A percentile compares a stretch with the other conserved stretches of the same genome.
phyloP scores from a whole-genome alignment of 192 early-diverging fungal genomes.

The Spizellomyces punctatus region DNA sequence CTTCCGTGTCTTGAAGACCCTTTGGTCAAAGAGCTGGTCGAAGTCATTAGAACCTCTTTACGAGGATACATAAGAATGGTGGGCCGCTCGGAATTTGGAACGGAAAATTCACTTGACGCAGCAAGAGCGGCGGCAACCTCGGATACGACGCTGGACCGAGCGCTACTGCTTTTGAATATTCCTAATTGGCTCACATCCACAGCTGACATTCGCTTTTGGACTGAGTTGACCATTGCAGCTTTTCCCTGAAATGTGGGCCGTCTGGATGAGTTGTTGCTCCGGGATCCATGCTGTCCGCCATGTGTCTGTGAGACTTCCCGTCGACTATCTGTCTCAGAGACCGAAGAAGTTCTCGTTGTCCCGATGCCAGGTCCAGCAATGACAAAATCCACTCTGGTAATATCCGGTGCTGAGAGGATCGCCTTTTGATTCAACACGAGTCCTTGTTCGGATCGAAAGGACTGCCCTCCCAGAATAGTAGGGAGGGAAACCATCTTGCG shows the following conservation, averaged over 20 bases:
- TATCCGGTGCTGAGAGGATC: constrained; percentile 19
- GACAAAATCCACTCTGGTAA: constrained; percentile 25
- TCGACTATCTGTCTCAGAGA: constrained; percentile 5
- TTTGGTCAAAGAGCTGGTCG: constrained; percentile 16
- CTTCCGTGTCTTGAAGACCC: constrained; percentile 13
- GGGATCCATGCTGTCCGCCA: not conserved
- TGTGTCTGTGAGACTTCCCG: not conserved
- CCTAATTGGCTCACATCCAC: constrained; percentile 21
- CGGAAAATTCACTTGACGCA: not conserved
- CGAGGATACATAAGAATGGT: constrained; percentile 48
- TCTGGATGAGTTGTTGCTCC: constrained; percentile 9
- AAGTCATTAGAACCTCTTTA: constrained; percentile 41
- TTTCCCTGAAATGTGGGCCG: constrained; percentile 31
- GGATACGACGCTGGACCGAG: not conserved
- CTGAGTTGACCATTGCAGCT: constrained; percentile 17
- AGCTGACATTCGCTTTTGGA: constrained; percentile 24
- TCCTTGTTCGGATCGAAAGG: not conserved
- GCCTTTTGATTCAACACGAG: not conserved
- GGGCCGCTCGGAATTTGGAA: constrained; percentile 36
- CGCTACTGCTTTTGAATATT: not conserved
- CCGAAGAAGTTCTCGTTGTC: constrained; percentile 4
- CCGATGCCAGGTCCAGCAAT: constrained; percentile 29
- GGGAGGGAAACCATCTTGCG: constrained; percentile 1
- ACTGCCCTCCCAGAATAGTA: not conserved
- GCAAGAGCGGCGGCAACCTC: not conserved